These are phyloP conservation scores for Phytopythium aichiense DNA, from an alignment of 352 stramenopile genomes.

Conservation along the genomic window DNA sequence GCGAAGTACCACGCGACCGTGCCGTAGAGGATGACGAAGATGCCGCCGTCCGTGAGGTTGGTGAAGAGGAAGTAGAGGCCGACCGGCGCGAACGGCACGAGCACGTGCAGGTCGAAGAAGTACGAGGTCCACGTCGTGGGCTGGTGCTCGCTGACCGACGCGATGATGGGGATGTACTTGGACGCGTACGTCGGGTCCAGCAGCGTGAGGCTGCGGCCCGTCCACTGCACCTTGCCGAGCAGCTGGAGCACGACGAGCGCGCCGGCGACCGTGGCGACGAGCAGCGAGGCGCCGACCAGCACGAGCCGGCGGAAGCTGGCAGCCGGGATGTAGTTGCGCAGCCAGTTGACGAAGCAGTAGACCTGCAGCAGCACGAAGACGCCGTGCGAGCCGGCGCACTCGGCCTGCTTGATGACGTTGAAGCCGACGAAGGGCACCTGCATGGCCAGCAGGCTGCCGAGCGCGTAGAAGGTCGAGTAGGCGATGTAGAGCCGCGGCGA, in stretches of 20 bases:
- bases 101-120: constrained; percentile 91
- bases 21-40: constrained; percentile 93
- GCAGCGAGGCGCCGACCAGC: constrained; percentile 41
- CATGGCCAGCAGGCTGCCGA: constrained; percentile 96
- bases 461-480: constrained; percentile 97
- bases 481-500: constrained; percentile 94
- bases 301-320: constrained; percentile 76
- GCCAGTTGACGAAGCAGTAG: constrained; percentile 71
- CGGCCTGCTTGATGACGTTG: constrained; percentile 91
- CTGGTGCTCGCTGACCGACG: constrained; percentile 92
- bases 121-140: constrained; percentile 93
- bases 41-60: constrained; percentile 84
- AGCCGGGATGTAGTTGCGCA: constrained; percentile 71
- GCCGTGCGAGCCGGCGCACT: constrained; percentile 76
- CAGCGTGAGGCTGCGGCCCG: constrained; percentile 86
- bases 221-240: constrained; percentile 87
- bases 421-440: constrained; percentile 98
- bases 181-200: constrained; percentile 90
- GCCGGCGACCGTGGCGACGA: constrained; percentile 52
- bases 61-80: constrained; percentile 90
- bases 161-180: constrained; percentile 95
- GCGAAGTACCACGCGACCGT: constrained; percentile 92
- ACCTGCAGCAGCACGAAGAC: constrained; percentile 95
- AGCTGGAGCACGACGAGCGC: constrained; percentile 78
- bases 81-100: constrained; percentile 89